Conservation (phyloP, 1,284 basidiomycete genomes). For the Melanopsichium pennsylvanicum region DNA sequence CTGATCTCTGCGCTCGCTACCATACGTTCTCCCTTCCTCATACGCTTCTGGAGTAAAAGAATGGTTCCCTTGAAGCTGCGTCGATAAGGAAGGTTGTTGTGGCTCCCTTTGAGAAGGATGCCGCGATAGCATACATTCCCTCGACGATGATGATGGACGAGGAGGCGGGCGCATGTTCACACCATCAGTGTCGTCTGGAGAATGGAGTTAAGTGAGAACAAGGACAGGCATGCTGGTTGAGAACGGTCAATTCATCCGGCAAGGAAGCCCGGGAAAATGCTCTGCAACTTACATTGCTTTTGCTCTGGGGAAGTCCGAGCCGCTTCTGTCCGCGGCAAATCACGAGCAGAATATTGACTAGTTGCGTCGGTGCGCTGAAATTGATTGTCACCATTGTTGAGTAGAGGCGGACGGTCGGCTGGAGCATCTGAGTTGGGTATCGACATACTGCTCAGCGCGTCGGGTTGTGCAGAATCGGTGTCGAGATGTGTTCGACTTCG, state of each 20-base stretch:
- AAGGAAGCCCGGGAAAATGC: neutral
- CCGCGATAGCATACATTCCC: neutral
- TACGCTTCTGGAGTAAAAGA: neutral
- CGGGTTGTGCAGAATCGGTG: neutral
- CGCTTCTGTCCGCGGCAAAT: neutral
- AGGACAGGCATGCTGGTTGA: neutral
- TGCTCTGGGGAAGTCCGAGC: slow-evolving; percentile 1
- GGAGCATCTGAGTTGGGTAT: slow-evolving; percentile 10
- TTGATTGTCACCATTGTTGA: neutral
- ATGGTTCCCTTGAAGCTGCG: slow-evolving; percentile 3
- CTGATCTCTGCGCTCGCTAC: neutral
- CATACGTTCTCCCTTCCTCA: neutral
- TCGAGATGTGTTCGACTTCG: neutral
- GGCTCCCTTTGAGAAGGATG: neutral
- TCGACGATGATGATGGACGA: slow-evolving; percentile 5
- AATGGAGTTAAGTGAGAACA: neutral
- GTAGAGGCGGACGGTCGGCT: slow-evolving; percentile 2
- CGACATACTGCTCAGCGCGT: slow-evolving; percentile 16
- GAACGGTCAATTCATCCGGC: slow-evolving; percentile 4
- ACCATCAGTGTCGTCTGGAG: neutral
- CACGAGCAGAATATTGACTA: neutral
- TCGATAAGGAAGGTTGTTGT: neutral
- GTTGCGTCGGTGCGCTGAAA: slow-evolving; percentile 1
- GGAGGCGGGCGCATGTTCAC: slow-evolving; percentile 19
- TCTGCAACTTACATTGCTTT: slow-evolving; percentile 3